Conservation (phyloP, 1,284 basidiomycete genomes). For the Dichomitus squalens region DNA sequence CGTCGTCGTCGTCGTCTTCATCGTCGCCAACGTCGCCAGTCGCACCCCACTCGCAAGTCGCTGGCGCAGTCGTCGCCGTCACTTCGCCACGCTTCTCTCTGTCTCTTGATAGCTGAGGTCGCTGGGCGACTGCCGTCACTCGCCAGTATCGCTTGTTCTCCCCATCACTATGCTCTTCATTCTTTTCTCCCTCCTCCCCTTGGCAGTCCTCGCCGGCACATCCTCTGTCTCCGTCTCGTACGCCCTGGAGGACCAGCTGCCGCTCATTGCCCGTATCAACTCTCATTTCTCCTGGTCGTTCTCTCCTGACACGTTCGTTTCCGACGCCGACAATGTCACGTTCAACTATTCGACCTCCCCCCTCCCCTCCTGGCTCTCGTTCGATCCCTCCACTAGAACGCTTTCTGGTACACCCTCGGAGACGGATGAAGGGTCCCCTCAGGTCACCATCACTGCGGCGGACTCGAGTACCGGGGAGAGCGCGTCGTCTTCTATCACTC, state of each 20-base stretch:
- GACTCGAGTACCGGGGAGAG: slow-evolving; percentile 46
- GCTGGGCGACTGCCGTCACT: slow-evolving; percentile 56
- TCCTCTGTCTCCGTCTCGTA: slow-evolving; percentile 47
- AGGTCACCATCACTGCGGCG: slow-evolving; percentile 58
- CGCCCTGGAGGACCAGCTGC: slow-evolving; percentile 61
- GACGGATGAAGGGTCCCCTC: slow-evolving; percentile 57
- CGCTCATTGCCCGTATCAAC: slow-evolving; percentile 61
- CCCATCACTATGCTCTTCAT: slow-evolving; percentile 64
- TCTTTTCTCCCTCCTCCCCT: slow-evolving; percentile 49
- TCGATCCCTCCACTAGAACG: slow-evolving; percentile 52
- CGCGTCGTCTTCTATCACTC: slow-evolving; percentile 53
- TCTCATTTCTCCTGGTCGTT: slow-evolving; percentile 67
- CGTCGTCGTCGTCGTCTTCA: background rate
- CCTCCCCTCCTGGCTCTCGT: slow-evolving; percentile 68
- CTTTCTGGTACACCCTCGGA: slow-evolving; percentile 61
- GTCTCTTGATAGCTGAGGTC: slow-evolving; percentile 27
- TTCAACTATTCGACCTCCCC: slow-evolving; percentile 49
- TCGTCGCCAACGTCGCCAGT: background rate
- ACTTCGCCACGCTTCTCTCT: background rate
- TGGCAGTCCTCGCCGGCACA: slow-evolving; percentile 37
- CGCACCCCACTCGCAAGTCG: background rate
- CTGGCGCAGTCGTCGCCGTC: background rate
- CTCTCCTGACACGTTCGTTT: slow-evolving; percentile 59
- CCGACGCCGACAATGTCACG: slow-evolving; percentile 38
- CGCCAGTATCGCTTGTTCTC: slow-evolving; percentile 45